A percentile compares a stretch with the other conserved stretches of the same genome.
phyloP scores from a whole-genome alignment of 176 grass and related monocot genomes.

The Musa itinerans region DNA sequence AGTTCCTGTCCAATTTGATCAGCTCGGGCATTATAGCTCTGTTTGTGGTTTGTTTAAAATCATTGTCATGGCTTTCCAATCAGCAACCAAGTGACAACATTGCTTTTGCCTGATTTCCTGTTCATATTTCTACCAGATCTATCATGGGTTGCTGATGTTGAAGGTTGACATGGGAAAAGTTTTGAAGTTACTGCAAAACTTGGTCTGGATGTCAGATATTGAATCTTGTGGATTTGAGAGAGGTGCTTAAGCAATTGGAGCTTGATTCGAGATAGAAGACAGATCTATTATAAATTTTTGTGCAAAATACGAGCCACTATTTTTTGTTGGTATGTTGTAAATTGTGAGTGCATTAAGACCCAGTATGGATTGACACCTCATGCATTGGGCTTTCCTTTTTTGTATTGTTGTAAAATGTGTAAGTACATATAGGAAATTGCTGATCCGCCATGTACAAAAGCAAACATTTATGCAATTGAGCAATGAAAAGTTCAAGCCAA shows the following conservation, averaged over 20 bases:
- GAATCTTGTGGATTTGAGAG: background rate
- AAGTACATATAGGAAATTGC: background rate
- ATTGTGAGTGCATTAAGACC: background rate
- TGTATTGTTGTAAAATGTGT: slow-evolving; percentile 6
- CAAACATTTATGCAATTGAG: background rate
- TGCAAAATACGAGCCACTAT: background rate
- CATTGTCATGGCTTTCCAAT: background rate
- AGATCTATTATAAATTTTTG: background rate
- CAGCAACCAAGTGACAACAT: background rate
- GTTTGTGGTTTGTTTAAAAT: background rate
- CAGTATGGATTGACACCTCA: background rate
- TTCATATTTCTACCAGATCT: slow-evolving; percentile 38
- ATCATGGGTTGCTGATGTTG: slow-evolving; percentile 43
- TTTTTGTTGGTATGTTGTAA: slow-evolving; percentile 3
- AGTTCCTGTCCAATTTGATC: too few relatives aligned
- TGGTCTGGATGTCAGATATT: background rate
- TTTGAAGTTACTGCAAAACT: background rate
- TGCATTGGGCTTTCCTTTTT: background rate
- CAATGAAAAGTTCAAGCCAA: background rate
- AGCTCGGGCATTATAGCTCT: too few relatives aligned
- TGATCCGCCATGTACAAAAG: background rate
- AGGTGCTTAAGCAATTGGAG: background rate
- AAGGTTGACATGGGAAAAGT: slow-evolving; percentile 38
- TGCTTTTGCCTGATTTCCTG: background rate
- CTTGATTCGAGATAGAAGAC: background rate